Evolutionary conservation across 306 rosid genomes (phyloP), one percentile per base, ranked within the genome.

Genomic region (Begonia masoniana): DNA sequence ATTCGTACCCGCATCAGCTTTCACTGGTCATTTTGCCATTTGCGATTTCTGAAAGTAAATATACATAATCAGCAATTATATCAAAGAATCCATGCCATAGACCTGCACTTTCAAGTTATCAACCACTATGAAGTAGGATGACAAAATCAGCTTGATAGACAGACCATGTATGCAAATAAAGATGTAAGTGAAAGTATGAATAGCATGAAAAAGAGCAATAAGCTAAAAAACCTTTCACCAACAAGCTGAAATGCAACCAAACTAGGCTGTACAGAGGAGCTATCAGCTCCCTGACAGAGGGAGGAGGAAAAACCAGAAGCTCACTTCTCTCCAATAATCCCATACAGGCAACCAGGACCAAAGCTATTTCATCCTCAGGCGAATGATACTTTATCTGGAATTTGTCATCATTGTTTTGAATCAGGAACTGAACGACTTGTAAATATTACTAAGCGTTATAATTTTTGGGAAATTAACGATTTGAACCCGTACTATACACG

Each of bases 251-350:
- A 86, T 83, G 81, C 88, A 86, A 54, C 96, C 96, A 64, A 86
- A 96, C 67, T 86, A 81, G 12, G 96, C 94, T 59, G 99, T 12
- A 91, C 99, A 41, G 96, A 68, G 43, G 94, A 91, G 80, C 96
- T 86, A 75, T 91, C 99, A 51, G 99, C 99, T 65, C 99, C 99
- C 57, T 96, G 96, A 51, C 94, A 91, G 58, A 91, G 93, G 52
- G 99, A 96, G 58, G 86, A 94, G 76, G 86, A 74, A 79, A 91
- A 91, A 54, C 99, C 99, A 62, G 94, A 91, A 55, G 99, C 96
- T 94, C 13, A 94, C 83, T 72, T 96, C 79, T 79, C 99, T 77
- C 63, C 86, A 66, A 69, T 86, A 91, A 74, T 91, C 99, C 99
- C 96, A 91, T 68, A 71, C 99, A 96, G 86, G 80, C 99, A 91